These are phyloP conservation scores for Fusarium coffeatum DNA, from an alignment of 2,329 filamentous ascomycete genomes.

Conservation along the genomic window DNA sequence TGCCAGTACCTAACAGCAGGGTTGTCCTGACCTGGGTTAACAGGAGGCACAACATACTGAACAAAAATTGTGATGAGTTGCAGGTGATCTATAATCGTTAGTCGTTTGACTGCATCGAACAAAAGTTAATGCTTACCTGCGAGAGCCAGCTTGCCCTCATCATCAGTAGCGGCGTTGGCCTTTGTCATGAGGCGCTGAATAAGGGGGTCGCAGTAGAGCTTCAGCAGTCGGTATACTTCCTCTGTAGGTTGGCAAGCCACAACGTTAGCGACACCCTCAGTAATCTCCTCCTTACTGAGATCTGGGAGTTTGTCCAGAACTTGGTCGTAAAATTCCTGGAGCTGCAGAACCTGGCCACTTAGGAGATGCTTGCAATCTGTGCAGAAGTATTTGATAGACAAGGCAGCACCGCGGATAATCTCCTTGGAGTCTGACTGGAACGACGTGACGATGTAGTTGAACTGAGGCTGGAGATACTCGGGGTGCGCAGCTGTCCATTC, in stretches of 20 bases:
- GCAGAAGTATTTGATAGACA: slow-evolving; percentile 97
- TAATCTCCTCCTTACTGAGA: slow-evolving; percentile 93
- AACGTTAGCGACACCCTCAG: slow-evolving; percentile 92
- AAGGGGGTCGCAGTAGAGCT: slow-evolving; percentile 92
- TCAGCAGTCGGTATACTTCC: slow-evolving; percentile 86
- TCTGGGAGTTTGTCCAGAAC: slow-evolving; percentile 87
- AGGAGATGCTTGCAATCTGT: slow-evolving; percentile 91
- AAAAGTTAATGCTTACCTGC: slow-evolving; percentile 69
- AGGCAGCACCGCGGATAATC: slow-evolving; percentile 88
- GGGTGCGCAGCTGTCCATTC: slow-evolving; percentile 97
- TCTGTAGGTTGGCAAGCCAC: slow-evolving; percentile 85
- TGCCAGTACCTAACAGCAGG: slow-evolving; percentile 96
- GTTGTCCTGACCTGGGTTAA: slow-evolving; percentile 78
- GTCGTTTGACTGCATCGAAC: slow-evolving; percentile 1
- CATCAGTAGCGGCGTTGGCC: slow-evolving; percentile 85
- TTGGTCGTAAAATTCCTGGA: slow-evolving; percentile 92
- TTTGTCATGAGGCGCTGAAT: slow-evolving; percentile 86
- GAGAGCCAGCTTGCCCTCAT: slow-evolving; percentile 85
- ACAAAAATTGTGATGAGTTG: slow-evolving; percentile 93
- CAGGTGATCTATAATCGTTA: slow-evolving; percentile 75
- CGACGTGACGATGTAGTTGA: slow-evolving; percentile 94
- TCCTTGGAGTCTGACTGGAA: slow-evolving; percentile 91
- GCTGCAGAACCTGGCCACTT: slow-evolving; percentile 82
- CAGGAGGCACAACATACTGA: slow-evolving; percentile 79
- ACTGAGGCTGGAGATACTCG: slow-evolving; percentile 89